Percentiles rank a stretch among this genome's conserved stretches.
These are phyloP conservation scores for Arxiozyma slooffiae DNA, from an alignment of 1,139 yeast species.

Conservation along the genomic window DNA sequence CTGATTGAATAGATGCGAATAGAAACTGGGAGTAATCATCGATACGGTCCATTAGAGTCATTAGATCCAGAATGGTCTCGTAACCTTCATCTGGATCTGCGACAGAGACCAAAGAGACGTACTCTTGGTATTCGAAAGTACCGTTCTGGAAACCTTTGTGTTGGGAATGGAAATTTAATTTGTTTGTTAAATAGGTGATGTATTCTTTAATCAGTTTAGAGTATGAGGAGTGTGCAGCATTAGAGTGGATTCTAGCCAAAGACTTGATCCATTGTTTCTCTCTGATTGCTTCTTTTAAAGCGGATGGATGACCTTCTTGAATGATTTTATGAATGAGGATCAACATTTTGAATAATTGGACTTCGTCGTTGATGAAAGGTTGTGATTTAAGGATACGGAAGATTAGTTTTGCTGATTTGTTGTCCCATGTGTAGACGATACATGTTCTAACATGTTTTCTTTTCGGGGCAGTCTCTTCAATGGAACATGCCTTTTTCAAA, in stretches of 20 bases:
- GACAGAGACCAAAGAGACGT: constrained; percentile 75
- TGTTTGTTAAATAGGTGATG: constrained; percentile 57
- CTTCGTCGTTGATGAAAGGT: constrained; percentile 73
- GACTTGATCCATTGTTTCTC: constrained; percentile 57
- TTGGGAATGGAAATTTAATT: constrained; percentile 71
- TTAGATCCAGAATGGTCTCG: constrained; percentile 75
- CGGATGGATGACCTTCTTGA: constrained; percentile 90
- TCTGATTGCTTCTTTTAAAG: constrained; percentile 70
- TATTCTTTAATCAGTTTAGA: constrained; percentile 73
- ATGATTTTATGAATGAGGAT: constrained; percentile 85
- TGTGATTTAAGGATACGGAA: constrained; percentile 74
- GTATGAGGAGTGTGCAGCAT: constrained; percentile 37
- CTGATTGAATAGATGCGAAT: constrained; percentile 53
- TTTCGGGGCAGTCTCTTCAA: constrained; percentile 88
- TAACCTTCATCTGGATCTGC: constrained; percentile 95
- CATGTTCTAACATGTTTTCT: constrained; percentile 92
- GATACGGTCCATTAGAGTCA: constrained; percentile 77
- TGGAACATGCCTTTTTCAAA: constrained; percentile 76
- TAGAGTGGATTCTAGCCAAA: constrained; percentile 36
- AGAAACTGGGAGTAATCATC: constrained; percentile 72
- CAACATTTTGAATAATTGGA: constrained; percentile 80
- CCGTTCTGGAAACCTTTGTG: constrained; percentile 83
- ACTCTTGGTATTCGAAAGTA: constrained; percentile 92
- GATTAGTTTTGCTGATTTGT: constrained; percentile 62
- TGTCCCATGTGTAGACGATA: constrained; percentile 95